phyloP scores from a whole-genome alignment of 2,329 filamentous ascomycete genomes.

The Hortaea werneckii region DNA sequence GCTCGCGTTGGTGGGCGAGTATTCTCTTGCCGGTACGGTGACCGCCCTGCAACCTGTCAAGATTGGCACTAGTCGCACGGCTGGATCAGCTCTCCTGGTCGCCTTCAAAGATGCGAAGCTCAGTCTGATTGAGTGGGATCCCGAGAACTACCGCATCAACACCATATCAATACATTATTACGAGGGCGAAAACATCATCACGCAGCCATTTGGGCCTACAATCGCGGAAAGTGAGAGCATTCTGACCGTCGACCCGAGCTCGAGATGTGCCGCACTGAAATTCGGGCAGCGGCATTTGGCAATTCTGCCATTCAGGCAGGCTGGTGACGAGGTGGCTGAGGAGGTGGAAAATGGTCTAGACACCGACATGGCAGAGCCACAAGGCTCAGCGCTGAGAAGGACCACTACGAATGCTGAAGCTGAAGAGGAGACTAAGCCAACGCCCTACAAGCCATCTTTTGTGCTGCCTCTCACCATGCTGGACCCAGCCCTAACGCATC shows the following conservation, averaged over 20 bases:
- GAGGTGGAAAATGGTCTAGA: slow-evolving; percentile 71
- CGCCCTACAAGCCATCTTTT: slow-evolving; percentile 83
- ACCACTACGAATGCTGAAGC: slow-evolving; percentile 19
- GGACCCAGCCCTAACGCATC: slow-evolving; percentile 77
- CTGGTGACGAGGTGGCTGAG: slow-evolving; percentile 61
- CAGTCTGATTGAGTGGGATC: slow-evolving; percentile 89
- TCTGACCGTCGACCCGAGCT: slow-evolving; percentile 79
- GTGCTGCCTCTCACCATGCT: slow-evolving; percentile 82
- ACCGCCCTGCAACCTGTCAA: slow-evolving; percentile 73
- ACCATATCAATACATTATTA: slow-evolving; percentile 97
- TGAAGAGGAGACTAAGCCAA: slow-evolving; percentile 33
- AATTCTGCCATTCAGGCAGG: slow-evolving; percentile 83
- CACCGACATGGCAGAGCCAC: slow-evolving; percentile 49
- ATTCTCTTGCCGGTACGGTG: slow-evolving; percentile 71
- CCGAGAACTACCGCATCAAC: slow-evolving; percentile 63
- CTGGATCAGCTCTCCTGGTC: slow-evolving; percentile 73
- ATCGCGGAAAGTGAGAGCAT: slow-evolving; percentile 69
- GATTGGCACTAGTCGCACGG: slow-evolving; percentile 60
- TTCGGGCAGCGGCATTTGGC: slow-evolving; percentile 84
- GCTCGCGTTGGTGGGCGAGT: slow-evolving; percentile 76
- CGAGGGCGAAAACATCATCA: slow-evolving; percentile 66
- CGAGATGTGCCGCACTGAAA: slow-evolving; percentile 86
- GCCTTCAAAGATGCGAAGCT: slow-evolving; percentile 87
- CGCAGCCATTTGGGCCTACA: slow-evolving; percentile 62
- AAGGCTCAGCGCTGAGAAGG: slow-evolving; percentile 7